Conservation (phyloP, 2,329 filamentous ascomycete genomes). For the Aspergillus glaucus region DNA sequence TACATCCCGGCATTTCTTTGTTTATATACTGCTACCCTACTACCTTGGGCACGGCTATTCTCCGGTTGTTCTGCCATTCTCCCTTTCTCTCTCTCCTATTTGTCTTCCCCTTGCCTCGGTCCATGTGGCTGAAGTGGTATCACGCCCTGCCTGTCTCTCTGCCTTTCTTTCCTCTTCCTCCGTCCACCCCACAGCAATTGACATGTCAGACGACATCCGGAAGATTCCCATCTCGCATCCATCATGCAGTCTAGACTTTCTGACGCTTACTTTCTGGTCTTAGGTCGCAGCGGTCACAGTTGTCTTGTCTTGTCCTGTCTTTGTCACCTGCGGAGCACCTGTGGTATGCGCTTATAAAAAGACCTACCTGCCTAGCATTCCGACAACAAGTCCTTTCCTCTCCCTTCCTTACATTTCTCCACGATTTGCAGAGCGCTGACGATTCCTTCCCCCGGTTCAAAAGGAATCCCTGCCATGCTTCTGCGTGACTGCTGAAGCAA, state of each 20-base stretch:
- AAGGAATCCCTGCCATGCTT: conserved; percentile 2
- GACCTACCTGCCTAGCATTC: conserved; percentile 20
- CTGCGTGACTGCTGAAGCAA: conserved; percentile 10
- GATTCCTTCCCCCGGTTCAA: not conserved
- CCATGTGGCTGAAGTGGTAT: conserved; percentile 3
- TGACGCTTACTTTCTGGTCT: not conserved
- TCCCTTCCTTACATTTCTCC: not conserved
- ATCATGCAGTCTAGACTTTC: conserved; percentile 5
- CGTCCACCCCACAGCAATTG: conserved; percentile 3
- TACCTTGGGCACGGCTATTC: not conserved
- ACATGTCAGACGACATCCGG: conserved; percentile 16
- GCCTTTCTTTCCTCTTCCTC: no score
- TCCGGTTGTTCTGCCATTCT: not conserved
- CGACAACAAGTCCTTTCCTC: conserved; percentile 17
- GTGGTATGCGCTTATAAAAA: conserved; percentile 22
- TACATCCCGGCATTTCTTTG: conserved; percentile 16
- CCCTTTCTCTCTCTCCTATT: not conserved
- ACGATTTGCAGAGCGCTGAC: not conserved
- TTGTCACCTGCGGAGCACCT: not conserved
- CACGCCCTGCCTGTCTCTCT: no score
- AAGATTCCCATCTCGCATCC: conserved; percentile 6
- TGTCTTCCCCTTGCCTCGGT: conserved; percentile 1
- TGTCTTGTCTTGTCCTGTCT: no score
- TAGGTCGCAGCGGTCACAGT: not conserved
- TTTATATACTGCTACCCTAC: not conserved